Conservation (phyloP, 805 yeast species). For the Saturnispora quitensis region DNA sequence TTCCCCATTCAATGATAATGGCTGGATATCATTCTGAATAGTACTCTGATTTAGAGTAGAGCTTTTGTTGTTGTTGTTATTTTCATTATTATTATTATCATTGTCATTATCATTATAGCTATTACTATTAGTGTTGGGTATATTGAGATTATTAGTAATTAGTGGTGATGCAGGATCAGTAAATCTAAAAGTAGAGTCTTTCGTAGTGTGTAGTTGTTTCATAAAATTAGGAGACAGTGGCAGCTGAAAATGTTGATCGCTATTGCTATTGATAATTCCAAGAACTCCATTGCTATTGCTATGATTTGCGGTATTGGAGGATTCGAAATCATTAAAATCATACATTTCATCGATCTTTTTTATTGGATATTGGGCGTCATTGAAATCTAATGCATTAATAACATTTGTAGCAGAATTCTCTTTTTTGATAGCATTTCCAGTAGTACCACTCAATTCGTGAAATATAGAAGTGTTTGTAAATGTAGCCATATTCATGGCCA, state of each 20-base stretch:
- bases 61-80: constrained; percentile 9
- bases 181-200: not conserved
- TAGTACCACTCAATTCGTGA: not conserved
- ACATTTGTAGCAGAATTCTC: not conserved
- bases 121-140: not conserved
- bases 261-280: not conserved
- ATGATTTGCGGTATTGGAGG: too few relatives aligned
- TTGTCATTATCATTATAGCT: not conserved
- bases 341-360: not conserved
- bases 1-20: constrained; percentile 8
- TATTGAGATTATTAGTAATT: not conserved
- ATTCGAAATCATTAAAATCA: not conserved
- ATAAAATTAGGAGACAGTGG: not conserved
- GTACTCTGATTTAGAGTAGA: constrained; percentile 4
- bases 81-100: not conserved
- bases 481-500: constrained; percentile 17
- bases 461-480: not conserved
- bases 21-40: not conserved
- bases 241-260: not conserved
- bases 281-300: not conserved
- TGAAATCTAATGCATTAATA: not conserved
- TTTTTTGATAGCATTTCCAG: not conserved
- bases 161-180: not conserved
- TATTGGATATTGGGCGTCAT: not conserved
- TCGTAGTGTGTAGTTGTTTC: not conserved